These are phyloP conservation scores for Cryptosporidium meleagridis DNA, from an alignment of 169 alveolate genomes.

Conservation along the genomic window DNA sequence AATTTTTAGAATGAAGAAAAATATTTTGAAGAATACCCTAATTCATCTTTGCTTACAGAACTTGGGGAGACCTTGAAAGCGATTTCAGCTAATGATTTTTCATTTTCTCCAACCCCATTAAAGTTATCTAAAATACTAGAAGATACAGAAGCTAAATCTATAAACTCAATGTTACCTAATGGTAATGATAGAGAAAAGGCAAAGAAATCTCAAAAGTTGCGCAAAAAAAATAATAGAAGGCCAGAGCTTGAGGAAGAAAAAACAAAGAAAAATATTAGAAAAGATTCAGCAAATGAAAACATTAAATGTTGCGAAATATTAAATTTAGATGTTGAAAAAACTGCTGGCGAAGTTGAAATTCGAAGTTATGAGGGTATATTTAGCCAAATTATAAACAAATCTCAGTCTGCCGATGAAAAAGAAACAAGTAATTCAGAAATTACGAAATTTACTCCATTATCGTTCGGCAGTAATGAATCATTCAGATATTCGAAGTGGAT, in stretches of 20 bases:
- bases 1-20: background rate
- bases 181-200: background rate
- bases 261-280: background rate
- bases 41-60: conserved; percentile 32
- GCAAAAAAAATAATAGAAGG: background rate
- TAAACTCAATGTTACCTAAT: background rate
- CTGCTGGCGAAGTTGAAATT: background rate
- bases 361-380: background rate
- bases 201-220: background rate
- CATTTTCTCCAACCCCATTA: conserved; percentile 33
- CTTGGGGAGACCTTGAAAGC: conserved; percentile 41
- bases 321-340: background rate
- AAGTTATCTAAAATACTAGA: background rate
- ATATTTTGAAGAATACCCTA: conserved; percentile 11
- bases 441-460: background rate
- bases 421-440: background rate
- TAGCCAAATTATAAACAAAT: background rate
- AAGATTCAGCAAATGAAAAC: background rate
- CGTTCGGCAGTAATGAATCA: conserved; percentile 2
- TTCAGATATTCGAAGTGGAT: conserved; percentile 51
- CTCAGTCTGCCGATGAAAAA: background rate
- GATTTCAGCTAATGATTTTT: conserved; percentile 6
- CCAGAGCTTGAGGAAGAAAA: background rate
- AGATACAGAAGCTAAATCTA: background rate
- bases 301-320: background rate